Evolutionary conservation across 345 rosid genomes (phyloP).

Genomic region (rapeseed (Brassica napus)): Da-Ae NC_063441.1:12221501-12222000

Average conservation of each 20-base stretch:
- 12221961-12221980: not conserved
- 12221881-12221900: not conserved
- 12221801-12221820: not conserved
- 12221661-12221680: not conserved
- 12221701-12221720: not conserved
- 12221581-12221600: not conserved
- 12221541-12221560: not conserved
- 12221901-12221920: not conserved
- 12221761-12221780: not conserved
- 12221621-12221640: not conserved
- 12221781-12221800: not conserved
- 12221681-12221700: not conserved
- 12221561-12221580: not conserved
- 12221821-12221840: not conserved
- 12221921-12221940: not conserved
- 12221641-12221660: not conserved
- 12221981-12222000: conserved; percentile 44
- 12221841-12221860: not conserved
- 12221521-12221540: not conserved
- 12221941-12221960: not conserved
- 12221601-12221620: not conserved
- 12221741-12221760: not conserved
- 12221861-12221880: not conserved
- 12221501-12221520: not conserved
- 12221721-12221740: not conserved